Evolutionary conservation across 2,329 filamentous ascomycete genomes (phyloP).

Genomic region (Knufia petricola): DNA sequence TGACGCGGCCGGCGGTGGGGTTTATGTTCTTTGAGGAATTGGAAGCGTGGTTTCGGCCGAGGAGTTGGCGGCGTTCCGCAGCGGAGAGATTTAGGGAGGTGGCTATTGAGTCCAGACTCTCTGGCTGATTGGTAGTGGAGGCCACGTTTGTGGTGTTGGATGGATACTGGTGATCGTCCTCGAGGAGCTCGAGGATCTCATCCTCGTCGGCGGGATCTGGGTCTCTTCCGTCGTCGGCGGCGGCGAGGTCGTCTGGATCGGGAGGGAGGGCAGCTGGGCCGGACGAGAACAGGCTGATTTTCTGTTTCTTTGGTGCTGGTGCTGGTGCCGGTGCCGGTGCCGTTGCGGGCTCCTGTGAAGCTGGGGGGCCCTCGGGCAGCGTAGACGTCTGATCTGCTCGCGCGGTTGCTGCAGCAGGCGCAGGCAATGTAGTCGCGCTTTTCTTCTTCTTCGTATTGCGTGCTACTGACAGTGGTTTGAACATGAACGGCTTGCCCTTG

Average conservation of each 20-base stretch:
- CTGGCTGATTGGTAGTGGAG: constrained; percentile 23
- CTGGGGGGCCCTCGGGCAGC: too few species aligned
- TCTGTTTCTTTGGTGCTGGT: constrained; percentile 21
- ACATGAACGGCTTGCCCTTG: constrained; percentile 65
- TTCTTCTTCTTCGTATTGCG: constrained; percentile 65
- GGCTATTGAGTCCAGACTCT: constrained; percentile 62
- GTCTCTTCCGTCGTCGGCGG: too few species aligned
- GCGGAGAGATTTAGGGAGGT: constrained; percentile 69
- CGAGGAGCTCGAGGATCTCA: constrained; percentile 32
- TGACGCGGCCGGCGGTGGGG: constrained; percentile 32
- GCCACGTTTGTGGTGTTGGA: constrained; percentile 10
- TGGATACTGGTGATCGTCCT: constrained; percentile 25
- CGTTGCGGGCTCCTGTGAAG: too few species aligned
- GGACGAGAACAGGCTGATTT: constrained; percentile 36
- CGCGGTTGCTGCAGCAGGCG: neutral
- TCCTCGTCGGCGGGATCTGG: neutral
- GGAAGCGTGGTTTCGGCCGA: constrained; percentile 51
- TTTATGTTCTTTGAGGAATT: constrained; percentile 47
- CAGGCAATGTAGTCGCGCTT: constrained; percentile 6
- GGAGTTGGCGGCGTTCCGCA: constrained; percentile 69
- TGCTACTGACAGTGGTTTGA: constrained; percentile 77
- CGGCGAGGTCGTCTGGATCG: neutral
- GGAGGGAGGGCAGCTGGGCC: neutral
- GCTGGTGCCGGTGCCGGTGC: neutral
- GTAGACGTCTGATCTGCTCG: neutral